These are phyloP conservation scores for Stephanodiscus minutulus DNA, from an alignment of 108 stramenopile species.

Conservation along the genomic window DNA sequence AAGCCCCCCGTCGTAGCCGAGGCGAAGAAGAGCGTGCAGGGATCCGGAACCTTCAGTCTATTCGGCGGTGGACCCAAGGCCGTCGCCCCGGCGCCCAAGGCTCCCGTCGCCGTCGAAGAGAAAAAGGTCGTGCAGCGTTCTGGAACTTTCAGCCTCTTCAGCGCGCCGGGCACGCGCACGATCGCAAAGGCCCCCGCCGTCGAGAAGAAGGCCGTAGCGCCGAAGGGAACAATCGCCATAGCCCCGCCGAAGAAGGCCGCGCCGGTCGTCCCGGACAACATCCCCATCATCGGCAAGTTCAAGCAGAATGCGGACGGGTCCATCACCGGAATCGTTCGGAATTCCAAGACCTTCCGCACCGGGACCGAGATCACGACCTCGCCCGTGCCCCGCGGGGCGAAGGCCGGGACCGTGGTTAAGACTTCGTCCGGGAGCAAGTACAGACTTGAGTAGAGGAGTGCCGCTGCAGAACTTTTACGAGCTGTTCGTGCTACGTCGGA, in stretches of 20 bases:
- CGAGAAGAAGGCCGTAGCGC: conserved; percentile 34
- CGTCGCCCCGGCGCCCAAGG: conserved; percentile 26
- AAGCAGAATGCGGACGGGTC: conserved; percentile 78
- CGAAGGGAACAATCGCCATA: conserved; percentile 9
- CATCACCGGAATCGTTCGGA: conserved; percentile 76
- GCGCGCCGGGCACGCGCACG: conserved; percentile 27
- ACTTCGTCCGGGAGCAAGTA: conserved; percentile 87
- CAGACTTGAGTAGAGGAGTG: conserved; percentile 56
- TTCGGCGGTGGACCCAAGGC: conserved; percentile 26
- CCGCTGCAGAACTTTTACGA: background rate
- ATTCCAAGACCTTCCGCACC: conserved; percentile 68
- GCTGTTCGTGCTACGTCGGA: background rate
- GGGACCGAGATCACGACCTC: conserved; percentile 88
- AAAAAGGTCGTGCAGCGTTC: conserved; percentile 29
- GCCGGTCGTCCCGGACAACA: conserved; percentile 50
- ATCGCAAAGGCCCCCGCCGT: conserved; percentile 33
- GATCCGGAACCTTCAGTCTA: conserved; percentile 5
- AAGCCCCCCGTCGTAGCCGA: conserved; percentile 27
- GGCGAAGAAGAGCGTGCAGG: conserved; percentile 27
- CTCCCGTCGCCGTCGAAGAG: conserved; percentile 17
- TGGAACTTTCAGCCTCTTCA: conserved; percentile 57
- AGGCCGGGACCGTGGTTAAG: conserved; percentile 66
- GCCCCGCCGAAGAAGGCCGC: conserved; percentile 41
- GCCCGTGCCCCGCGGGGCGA: conserved; percentile 72
- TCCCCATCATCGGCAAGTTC: conserved; percentile 78